A percentile compares a stretch with the other conserved stretches of the same genome.
phyloP scores from a whole-genome alignment of 2,329 filamentous ascomycete genomes.

The Microdochium nivale region DNA sequence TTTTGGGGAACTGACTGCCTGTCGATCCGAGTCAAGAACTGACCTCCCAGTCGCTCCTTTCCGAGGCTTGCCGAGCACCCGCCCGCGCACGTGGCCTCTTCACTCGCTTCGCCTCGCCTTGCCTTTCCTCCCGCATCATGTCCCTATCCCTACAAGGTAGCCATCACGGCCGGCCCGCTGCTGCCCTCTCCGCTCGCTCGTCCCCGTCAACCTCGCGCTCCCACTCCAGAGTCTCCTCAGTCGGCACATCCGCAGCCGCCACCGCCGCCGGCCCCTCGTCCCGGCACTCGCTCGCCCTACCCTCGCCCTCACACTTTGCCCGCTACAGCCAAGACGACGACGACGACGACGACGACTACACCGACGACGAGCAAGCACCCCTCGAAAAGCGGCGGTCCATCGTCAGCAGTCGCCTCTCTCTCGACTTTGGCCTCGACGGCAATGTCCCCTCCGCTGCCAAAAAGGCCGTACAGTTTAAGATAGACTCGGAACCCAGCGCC shows the following conservation, averaged over 20 bases:
- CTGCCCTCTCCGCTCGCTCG: background rate
- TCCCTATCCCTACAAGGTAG: background rate
- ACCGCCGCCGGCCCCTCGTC: background rate
- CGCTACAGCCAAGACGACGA: background rate
- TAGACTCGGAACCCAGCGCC: constrained; percentile 4
- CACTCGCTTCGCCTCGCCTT: background rate
- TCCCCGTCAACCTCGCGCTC: background rate
- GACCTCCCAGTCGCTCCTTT: background rate
- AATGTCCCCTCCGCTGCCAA: background rate
- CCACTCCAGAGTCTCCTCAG: background rate
- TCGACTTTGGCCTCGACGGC: background rate
- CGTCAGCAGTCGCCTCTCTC: background rate
- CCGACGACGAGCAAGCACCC: background rate
- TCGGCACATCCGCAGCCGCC: background rate
- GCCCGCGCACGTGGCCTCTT: background rate
- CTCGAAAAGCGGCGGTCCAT: background rate
- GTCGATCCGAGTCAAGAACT: background rate
- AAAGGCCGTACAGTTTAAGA: background rate
- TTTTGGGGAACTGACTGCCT: background rate
- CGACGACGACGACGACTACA: background rate
- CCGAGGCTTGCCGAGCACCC: background rate
- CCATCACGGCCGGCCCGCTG: background rate
- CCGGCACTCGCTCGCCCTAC: background rate
- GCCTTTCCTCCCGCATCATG: background rate
- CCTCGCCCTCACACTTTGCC: background rate